These are phyloP conservation scores for Simmondsia chinensis DNA, from an alignment of 148 eudicot species.

Conservation along the genomic window DNA sequence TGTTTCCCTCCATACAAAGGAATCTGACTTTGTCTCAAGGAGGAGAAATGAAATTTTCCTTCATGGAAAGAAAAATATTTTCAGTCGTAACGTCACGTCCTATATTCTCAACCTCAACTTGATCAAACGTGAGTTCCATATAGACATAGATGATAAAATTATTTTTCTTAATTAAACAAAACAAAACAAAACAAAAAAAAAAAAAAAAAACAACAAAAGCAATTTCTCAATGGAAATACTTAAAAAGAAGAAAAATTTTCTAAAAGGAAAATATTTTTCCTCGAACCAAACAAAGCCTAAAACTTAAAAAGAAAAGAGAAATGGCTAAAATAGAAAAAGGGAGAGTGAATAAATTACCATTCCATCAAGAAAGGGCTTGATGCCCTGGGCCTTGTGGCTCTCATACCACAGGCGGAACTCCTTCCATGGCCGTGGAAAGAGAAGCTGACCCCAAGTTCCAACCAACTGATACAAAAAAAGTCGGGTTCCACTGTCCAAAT, in stretches of 20 bases:
- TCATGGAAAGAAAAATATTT: too few relatives aligned
- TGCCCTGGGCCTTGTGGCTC: slow-evolving; percentile 65
- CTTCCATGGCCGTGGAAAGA: slow-evolving; percentile 97
- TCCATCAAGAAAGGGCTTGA: slow-evolving; percentile 82
- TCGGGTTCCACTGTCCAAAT: slow-evolving; percentile 48
- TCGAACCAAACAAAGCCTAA: too few relatives aligned
- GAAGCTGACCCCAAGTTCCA: slow-evolving; percentile 99
- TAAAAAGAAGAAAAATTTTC: too few relatives aligned
- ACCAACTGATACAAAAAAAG: slow-evolving; percentile 91
- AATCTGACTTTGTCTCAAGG: too few relatives aligned
- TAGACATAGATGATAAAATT: too few relatives aligned
- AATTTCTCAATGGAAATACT: too few relatives aligned
- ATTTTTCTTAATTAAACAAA: not conserved
- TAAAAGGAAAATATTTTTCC: too few relatives aligned
- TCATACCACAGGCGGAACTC: slow-evolving; percentile 97
- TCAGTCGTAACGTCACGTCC: too few relatives aligned
- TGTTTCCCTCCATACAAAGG: too few relatives aligned
- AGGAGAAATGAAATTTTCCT: too few relatives aligned
- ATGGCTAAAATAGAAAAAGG: not conserved
- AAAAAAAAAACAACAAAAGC: not conserved
- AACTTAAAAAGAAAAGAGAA: not conserved
- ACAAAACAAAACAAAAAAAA: not conserved
- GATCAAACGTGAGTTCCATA: too few relatives aligned
- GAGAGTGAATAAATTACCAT: slow-evolving; percentile 49
- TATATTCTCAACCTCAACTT: too few relatives aligned